Evolutionary conservation across 371 early-diverging fungal species (phyloP).

Genomic region (Mortierella sp.): DNA sequence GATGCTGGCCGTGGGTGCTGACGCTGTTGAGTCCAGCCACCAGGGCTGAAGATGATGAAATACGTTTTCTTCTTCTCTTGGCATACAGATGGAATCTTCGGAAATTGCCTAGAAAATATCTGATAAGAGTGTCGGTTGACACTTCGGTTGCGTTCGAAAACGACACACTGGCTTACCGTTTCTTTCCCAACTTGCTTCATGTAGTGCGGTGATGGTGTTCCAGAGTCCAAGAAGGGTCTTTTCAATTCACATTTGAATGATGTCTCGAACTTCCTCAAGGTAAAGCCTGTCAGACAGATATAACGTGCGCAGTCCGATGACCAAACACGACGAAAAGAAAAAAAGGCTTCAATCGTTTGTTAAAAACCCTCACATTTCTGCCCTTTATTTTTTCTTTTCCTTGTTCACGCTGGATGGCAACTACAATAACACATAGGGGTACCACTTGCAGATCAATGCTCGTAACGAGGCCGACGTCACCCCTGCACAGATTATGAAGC

Average conservation of each 20-base stretch:
- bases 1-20: neutral
- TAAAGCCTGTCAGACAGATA: constrained; percentile 37
- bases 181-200: neutral
- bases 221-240: constrained; percentile 91
- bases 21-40: neutral
- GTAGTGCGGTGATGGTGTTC: constrained; percentile 96
- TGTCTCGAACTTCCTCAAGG: constrained; percentile 84
- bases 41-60: constrained; percentile 3
- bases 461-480: constrained; percentile 90
- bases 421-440: constrained; percentile 66
- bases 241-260: constrained; percentile 88
- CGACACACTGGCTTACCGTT: neutral
- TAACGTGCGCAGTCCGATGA: neutral
- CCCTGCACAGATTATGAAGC: constrained; percentile 87
- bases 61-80: neutral
- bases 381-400: neutral
- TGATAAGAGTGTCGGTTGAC: neutral
- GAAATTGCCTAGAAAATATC: neutral
- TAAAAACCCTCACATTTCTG: neutral
- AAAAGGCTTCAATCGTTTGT: neutral
- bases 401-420: neutral
- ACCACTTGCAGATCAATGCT: constrained; percentile 93
- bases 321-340: constrained; percentile 3
- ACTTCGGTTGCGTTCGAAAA: neutral
- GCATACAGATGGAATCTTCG: neutral